Percentiles rank a stretch among this genome's conserved stretches.
These are phyloP conservation scores for Aspergillus sparsus DNA, from an alignment of 495 filamentous ascomycete genomes.

Conservation along the genomic window DNA sequence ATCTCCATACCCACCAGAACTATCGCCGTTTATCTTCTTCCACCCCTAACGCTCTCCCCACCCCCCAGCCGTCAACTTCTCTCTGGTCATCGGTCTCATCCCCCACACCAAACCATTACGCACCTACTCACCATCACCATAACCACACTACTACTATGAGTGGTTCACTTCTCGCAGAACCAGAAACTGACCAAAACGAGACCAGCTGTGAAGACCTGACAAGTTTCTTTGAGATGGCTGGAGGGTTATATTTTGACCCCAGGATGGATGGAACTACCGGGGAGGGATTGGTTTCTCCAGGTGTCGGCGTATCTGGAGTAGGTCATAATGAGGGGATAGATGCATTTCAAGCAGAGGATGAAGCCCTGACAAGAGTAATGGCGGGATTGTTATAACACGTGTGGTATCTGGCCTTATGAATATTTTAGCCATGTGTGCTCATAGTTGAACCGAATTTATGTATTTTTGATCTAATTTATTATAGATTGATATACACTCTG, in stretches of 20 bases:
- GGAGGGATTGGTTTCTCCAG: slow-evolving; percentile 12
- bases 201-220: slow-evolving; percentile 44
- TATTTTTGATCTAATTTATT: too few species aligned
- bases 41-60: slow-evolving; percentile 6
- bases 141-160: too few species aligned
- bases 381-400: slow-evolving; percentile 36
- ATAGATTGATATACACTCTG: too few species aligned
- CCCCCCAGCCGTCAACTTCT: slow-evolving; percentile 20
- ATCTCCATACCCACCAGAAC: background rate
- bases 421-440: too few species aligned
- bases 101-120: slow-evolving; percentile 1
- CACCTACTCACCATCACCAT: too few species aligned
- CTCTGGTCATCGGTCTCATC: slow-evolving; percentile 29
- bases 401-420: background rate
- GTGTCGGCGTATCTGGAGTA: background rate
- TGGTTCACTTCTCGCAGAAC: too few species aligned
- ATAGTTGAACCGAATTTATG: too few species aligned
- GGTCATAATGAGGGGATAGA: slow-evolving; percentile 25
- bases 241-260: slow-evolving; percentile 41
- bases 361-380: slow-evolving; percentile 45
- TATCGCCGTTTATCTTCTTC: slow-evolving; percentile 2
- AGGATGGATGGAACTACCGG: slow-evolving; percentile 6
- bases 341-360: slow-evolving; percentile 43
- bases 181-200: slow-evolving; percentile 5
- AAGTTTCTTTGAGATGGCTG: slow-evolving; percentile 48